Evolutionary conservation across 129 eudicot species (phyloP).

Genomic region (Lactuca sativa): DNA sequence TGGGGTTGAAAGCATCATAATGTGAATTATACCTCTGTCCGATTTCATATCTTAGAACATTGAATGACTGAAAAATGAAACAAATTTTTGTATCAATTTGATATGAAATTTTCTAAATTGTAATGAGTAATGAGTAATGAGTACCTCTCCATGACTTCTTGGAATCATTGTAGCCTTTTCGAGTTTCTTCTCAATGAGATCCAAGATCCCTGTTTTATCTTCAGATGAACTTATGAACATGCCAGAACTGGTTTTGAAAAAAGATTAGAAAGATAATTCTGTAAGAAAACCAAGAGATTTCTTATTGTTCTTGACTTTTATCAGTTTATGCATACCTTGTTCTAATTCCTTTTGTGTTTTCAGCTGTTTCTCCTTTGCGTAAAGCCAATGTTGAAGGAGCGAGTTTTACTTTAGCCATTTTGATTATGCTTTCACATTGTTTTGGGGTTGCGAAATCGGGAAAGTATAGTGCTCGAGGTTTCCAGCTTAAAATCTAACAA

Average conservation of each 20-base stretch:
- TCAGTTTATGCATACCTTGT: constrained; percentile 55
- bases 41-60: constrained; percentile 76
- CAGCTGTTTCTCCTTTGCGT: constrained; percentile 81
- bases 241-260: constrained; percentile 66
- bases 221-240: constrained; percentile 82
- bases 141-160: constrained; percentile 78
- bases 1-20: constrained; percentile 87
- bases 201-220: constrained; percentile 83
- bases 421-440: constrained; percentile 65
- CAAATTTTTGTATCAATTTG: constrained; percentile 2
- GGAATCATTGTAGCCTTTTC: constrained; percentile 91
- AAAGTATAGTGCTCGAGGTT: constrained; percentile 73
- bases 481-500: constrained; percentile 79
- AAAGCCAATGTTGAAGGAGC: constrained; percentile 79
- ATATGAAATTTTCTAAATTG: background rate
- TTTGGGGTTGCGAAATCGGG: constrained; percentile 75
- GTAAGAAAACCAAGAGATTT: too few species aligned
- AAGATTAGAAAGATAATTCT: background rate
- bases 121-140: too few species aligned
- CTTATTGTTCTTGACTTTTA: background rate
- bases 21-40: constrained; percentile 88
- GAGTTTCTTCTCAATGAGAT: constrained; percentile 76
- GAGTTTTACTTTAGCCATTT: constrained; percentile 63
- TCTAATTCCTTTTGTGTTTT: constrained; percentile 72
- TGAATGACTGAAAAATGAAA: constrained; percentile 72